phyloP scores from a whole-genome alignment of 1,139 yeast genomes.

The Candida tunisiensis region DNA sequence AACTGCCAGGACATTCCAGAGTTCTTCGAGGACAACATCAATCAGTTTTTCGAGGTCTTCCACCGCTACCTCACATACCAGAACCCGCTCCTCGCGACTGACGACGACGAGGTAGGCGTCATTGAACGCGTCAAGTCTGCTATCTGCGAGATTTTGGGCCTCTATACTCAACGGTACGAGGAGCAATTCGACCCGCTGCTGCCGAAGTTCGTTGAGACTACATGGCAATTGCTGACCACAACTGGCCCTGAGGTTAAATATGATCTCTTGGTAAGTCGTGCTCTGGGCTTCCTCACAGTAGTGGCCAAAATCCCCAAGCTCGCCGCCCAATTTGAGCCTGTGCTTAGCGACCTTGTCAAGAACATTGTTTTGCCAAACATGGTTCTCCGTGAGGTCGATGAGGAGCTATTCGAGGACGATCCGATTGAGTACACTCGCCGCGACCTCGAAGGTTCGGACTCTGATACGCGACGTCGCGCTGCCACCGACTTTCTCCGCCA shows the following conservation, averaged over 20 bases:
- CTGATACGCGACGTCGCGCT: slow-evolving; percentile 81
- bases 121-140: slow-evolving; percentile 65
- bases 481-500: slow-evolving; percentile 85
- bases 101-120: slow-evolving; percentile 49
- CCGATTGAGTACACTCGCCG: slow-evolving; percentile 85
- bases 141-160: slow-evolving; percentile 68
- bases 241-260: slow-evolving; percentile 59
- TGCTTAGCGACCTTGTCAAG: slow-evolving; percentile 63
- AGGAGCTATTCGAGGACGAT: slow-evolving; percentile 90
- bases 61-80: slow-evolving; percentile 61
- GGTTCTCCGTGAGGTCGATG: slow-evolving; percentile 62
- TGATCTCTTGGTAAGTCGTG: slow-evolving; percentile 70
- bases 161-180: slow-evolving; percentile 81
- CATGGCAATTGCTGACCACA: slow-evolving; percentile 63
- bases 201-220: slow-evolving; percentile 60
- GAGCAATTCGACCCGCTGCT: slow-evolving; percentile 74
- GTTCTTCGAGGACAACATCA: slow-evolving; percentile 84
- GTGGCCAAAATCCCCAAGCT: slow-evolving; percentile 51
- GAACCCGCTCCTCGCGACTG: slow-evolving; percentile 32
- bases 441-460: slow-evolving; percentile 89
- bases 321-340: slow-evolving; percentile 48
- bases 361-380: slow-evolving; percentile 82
- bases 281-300: slow-evolving; percentile 68
- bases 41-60: slow-evolving; percentile 59
- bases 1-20: slow-evolving; percentile 98